phyloP scores from a whole-genome alignment of 129 eudicot genomes.

The Artemisia argyi region DNA sequence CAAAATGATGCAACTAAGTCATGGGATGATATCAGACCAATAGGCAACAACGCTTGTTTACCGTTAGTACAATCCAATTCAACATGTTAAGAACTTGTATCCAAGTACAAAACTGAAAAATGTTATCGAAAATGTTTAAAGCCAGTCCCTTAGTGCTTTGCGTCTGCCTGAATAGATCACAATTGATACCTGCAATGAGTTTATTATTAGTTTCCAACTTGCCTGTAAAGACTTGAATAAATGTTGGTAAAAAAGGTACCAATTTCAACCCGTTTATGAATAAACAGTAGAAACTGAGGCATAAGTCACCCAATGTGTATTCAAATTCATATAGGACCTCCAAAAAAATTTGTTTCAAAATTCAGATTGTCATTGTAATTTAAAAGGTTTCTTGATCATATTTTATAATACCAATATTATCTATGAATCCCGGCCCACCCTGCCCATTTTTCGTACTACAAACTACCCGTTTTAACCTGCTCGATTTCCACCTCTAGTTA shows the following conservation, averaged over 20 bases:
- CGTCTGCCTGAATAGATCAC: slow-evolving; percentile 20
- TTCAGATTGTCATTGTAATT: neutral
- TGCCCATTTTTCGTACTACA: neutral
- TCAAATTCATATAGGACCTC: neutral
- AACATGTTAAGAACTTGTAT: slow-evolving; percentile 12
- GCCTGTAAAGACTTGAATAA: neutral
- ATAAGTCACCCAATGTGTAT: neutral
- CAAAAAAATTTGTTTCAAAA: neutral
- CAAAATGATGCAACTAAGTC: slow-evolving; percentile 6
- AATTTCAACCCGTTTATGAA: too few relatives aligned
- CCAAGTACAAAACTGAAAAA: slow-evolving; percentile 27
- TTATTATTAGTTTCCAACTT: neutral
- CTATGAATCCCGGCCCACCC: neutral
- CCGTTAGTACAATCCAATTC: neutral
- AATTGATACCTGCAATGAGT: slow-evolving; percentile 24
- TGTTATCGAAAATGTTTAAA: slow-evolving; percentile 16
- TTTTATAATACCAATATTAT: neutral
- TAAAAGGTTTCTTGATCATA: neutral
- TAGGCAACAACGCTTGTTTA: slow-evolving; percentile 11
- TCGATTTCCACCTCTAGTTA: neutral
- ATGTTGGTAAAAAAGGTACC: too few relatives aligned
- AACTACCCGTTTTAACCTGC: neutral
- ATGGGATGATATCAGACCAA: slow-evolving; percentile 8
- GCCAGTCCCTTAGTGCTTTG: slow-evolving; percentile 8
- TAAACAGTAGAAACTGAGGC: too few relatives aligned